A percentile compares a stretch with the other conserved stretches of the same genome.
phyloP scores from a whole-genome alignment of 2,329 filamentous ascomycete species.

The Passalora sequoiae region DNA sequence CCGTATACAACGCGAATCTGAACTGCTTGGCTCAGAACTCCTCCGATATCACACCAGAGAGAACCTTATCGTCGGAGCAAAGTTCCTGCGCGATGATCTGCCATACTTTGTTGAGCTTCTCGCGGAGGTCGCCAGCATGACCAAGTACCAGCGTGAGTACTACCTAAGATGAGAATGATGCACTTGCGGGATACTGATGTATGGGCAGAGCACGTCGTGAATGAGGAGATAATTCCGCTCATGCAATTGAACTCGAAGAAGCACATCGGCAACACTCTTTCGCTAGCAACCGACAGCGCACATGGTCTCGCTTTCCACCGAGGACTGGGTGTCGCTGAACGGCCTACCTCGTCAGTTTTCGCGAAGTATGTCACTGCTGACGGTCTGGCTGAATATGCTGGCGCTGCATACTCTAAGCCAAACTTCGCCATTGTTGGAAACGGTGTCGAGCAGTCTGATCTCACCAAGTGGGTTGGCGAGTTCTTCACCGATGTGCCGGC shows the following conservation, averaged over 20 bases:
- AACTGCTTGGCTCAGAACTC: conserved; percentile 90
- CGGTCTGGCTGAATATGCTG: conserved; percentile 68
- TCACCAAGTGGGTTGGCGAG: conserved; percentile 85
- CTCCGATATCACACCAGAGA: conserved; percentile 84
- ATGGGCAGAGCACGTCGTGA: conserved; percentile 72
- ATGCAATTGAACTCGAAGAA: conserved; percentile 74
- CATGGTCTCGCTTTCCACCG: conserved; percentile 88
- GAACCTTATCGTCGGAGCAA: conserved; percentile 85
- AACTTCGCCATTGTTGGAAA: conserved; percentile 91
- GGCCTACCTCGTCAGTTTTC: conserved; percentile 65
- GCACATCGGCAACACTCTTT: conserved; percentile 56
- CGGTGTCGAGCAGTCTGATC: conserved; percentile 68
- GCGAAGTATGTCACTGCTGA: conserved; percentile 76
- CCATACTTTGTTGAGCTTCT: conserved; percentile 97
- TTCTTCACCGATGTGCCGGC: conserved; percentile 75
- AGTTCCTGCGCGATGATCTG: conserved; percentile 90
- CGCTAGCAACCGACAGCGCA: conserved; percentile 77
- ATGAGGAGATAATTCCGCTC: conserved; percentile 76
- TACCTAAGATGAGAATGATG: conserved; percentile 1
- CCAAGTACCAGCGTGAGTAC: conserved; percentile 67
- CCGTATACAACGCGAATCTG: conserved; percentile 88
- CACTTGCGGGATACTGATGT: conserved; percentile 20
- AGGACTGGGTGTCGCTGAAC: conserved; percentile 75
- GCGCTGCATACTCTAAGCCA: conserved; percentile 75
- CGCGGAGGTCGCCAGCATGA: conserved; percentile 81